phyloP scores from a whole-genome alignment of 106 monocot genomes.

The Allium cepa region DNA sequence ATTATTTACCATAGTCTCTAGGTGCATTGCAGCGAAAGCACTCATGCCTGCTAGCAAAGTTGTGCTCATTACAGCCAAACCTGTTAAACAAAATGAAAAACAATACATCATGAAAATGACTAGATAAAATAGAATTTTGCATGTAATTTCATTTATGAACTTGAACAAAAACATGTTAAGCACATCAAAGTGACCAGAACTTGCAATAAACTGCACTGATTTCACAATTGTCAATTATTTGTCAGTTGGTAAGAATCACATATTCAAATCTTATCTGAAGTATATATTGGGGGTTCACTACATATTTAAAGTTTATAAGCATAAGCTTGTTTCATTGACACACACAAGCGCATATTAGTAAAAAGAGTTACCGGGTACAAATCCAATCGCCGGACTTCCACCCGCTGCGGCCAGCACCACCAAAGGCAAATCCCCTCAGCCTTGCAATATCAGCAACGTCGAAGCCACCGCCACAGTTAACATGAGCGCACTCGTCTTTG shows the following conservation, averaged over 20 bases:
- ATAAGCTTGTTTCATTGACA: too few species aligned
- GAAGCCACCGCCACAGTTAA: constrained; percentile 10
- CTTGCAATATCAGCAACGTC: constrained; percentile 11
- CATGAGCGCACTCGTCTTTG: constrained; percentile 43
- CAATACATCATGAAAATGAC: neutral
- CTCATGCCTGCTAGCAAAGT: constrained; percentile 81
- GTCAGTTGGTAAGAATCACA: too few species aligned
- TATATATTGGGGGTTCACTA: too few species aligned
- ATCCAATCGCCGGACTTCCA: constrained; percentile 98
- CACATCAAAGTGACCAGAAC: too few species aligned
- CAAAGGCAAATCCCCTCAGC: constrained; percentile 3
- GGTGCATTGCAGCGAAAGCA: constrained; percentile 77
- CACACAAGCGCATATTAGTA: neutral
- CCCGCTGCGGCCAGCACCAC: constrained; percentile 33
- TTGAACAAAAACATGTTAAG: too few species aligned
- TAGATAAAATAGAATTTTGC: too few species aligned
- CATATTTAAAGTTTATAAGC: too few species aligned
- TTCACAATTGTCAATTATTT: too few species aligned
- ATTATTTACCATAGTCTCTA: constrained; percentile 41
- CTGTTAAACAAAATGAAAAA: constrained; percentile 11
- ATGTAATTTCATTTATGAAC: too few species aligned
- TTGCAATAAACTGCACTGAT: too few species aligned
- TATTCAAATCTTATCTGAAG: too few species aligned
- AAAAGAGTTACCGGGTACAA: constrained; percentile 54
- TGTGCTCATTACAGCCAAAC: constrained; percentile 78